phyloP scores from a whole-genome alignment of 371 early-diverging fungal species.

The Rhizomucor pusillus region DNA sequence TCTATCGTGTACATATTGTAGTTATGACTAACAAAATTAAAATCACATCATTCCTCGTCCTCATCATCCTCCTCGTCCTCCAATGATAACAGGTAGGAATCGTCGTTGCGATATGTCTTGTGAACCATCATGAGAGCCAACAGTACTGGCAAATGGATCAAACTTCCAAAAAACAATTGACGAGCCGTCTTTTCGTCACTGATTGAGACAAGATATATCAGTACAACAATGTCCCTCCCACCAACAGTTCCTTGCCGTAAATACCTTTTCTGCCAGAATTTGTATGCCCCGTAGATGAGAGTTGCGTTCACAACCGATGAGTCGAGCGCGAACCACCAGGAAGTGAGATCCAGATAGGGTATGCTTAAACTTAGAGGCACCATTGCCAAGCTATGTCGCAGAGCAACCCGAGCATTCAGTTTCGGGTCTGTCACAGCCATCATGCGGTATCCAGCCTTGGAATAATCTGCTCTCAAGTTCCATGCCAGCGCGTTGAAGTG shows the following conservation, averaged over 20 bases:
- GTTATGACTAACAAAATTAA: no score
- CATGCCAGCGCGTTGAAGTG: slow-evolving; percentile 95
- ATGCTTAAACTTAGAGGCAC: slow-evolving; percentile 70
- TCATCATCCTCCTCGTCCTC: slow-evolving; percentile 8
- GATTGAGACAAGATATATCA: neutral
- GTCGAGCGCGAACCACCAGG: slow-evolving; percentile 77
- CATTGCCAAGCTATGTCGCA: slow-evolving; percentile 83
- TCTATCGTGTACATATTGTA: no score
- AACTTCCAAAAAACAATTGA: slow-evolving; percentile 87
- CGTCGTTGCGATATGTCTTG: slow-evolving; percentile 43
- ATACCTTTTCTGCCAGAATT: slow-evolving; percentile 72
- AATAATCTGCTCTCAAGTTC: slow-evolving; percentile 91
- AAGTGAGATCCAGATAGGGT: slow-evolving; percentile 76
- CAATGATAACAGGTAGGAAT: slow-evolving; percentile 8
- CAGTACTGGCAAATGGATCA: slow-evolving; percentile 85
- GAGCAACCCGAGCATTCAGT: slow-evolving; percentile 84
- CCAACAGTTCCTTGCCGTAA: neutral
- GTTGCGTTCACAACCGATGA: slow-evolving; percentile 75
- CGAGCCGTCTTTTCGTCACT: slow-evolving; percentile 78
- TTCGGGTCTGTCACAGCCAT: slow-evolving; percentile 86
- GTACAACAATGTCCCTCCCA: neutral
- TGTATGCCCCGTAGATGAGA: slow-evolving; percentile 66
- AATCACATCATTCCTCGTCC: neutral
- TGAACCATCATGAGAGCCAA: slow-evolving; percentile 87
- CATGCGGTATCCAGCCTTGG: slow-evolving; percentile 97